phyloP scores from a whole-genome alignment of 352 stramenopile species.

The Phytophthora ohioensis region DNA sequence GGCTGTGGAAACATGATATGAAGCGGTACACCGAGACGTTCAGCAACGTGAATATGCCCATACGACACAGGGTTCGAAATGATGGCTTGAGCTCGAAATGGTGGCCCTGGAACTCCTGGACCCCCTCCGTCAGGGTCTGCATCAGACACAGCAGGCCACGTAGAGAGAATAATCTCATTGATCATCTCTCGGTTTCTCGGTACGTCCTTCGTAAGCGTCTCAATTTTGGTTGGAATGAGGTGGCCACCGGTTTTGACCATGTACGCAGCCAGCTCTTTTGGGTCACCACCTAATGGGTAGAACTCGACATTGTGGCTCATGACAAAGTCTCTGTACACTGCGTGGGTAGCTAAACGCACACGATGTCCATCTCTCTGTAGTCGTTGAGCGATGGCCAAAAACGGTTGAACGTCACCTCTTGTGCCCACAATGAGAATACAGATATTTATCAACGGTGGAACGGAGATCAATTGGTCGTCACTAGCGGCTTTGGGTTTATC shows the following conservation, averaged over 20 bases:
- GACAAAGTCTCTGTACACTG: conserved; percentile 87
- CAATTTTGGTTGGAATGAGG: conserved; percentile 73
- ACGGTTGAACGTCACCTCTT: conserved; percentile 86
- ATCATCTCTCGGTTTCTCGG: conserved; percentile 89
- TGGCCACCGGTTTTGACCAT: conserved; percentile 92
- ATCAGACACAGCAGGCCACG: conserved; percentile 85
- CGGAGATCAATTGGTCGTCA: conserved; percentile 2
- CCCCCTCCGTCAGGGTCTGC: conserved; percentile 75
- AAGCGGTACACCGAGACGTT: conserved; percentile 90
- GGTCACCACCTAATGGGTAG: conserved; percentile 77
- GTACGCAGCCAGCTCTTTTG: conserved; percentile 85
- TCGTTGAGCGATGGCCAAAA: conserved; percentile 77
- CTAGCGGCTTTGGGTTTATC: neutral
- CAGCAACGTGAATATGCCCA: conserved; percentile 93
- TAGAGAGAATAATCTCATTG: conserved; percentile 86
- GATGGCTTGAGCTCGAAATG: conserved; percentile 90
- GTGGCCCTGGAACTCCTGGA: conserved; percentile 38
- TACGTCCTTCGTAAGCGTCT: conserved; percentile 71
- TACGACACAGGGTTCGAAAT: conserved; percentile 94
- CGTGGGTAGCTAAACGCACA: conserved; percentile 92
- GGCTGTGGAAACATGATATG: conserved; percentile 95
- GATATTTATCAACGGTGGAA: conserved; percentile 66
- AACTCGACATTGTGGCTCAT: conserved; percentile 77
- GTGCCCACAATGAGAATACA: conserved; percentile 93
- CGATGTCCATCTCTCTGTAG: conserved; percentile 86